Evolutionary conservation across 208 protist genomes (phyloP).

Genomic region (Trypanosoma platydactyli): DNA sequence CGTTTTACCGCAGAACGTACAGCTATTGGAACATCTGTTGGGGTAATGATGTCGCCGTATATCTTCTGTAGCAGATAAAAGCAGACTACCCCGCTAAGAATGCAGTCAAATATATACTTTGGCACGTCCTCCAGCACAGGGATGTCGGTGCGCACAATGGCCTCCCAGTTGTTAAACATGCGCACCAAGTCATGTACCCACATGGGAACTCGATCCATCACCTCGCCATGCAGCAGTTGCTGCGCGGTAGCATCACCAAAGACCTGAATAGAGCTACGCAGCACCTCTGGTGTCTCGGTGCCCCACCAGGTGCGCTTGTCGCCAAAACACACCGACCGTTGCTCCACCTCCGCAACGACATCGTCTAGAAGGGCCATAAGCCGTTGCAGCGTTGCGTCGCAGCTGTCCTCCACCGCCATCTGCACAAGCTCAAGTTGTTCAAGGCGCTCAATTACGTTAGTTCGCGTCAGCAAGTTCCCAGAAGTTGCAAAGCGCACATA

Average conservation of each 20-base stretch:
- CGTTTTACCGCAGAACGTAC: slow-evolving; percentile 47
- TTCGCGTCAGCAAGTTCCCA: slow-evolving; percentile 58
- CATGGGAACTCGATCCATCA: slow-evolving; percentile 43
- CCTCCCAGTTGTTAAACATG: slow-evolving; percentile 88
- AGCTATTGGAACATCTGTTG: slow-evolving; percentile 47
- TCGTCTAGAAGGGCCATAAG: slow-evolving; percentile 79
- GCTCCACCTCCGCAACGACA: slow-evolving; percentile 60
- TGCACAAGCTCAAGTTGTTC: slow-evolving; percentile 60
- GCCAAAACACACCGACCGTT: slow-evolving; percentile 39
- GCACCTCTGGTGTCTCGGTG: slow-evolving; percentile 53
- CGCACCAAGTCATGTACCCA: slow-evolving; percentile 85
- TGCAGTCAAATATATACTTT: slow-evolving; percentile 80
- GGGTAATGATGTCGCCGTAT: slow-evolving; percentile 56
- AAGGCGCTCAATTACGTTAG: slow-evolving; percentile 67
- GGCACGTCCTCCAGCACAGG: slow-evolving; percentile 75
- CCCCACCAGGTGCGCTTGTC: slow-evolving; percentile 47
- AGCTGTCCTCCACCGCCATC: slow-evolving; percentile 60
- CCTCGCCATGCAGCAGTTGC: slow-evolving; percentile 20
- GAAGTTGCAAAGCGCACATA: slow-evolving; percentile 68
- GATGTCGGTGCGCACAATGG: slow-evolving; percentile 79
- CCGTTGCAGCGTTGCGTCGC: slow-evolving; percentile 47
- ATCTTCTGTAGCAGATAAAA: slow-evolving; percentile 62
- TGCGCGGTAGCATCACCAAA: slow-evolving; percentile 50
- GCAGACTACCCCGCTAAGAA: slow-evolving; percentile 70
- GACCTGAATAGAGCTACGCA: slow-evolving; percentile 43